Evolutionary conservation across 176 grass and related monocot species (phyloP).

Genomic region (Typha latifolia): DNA sequence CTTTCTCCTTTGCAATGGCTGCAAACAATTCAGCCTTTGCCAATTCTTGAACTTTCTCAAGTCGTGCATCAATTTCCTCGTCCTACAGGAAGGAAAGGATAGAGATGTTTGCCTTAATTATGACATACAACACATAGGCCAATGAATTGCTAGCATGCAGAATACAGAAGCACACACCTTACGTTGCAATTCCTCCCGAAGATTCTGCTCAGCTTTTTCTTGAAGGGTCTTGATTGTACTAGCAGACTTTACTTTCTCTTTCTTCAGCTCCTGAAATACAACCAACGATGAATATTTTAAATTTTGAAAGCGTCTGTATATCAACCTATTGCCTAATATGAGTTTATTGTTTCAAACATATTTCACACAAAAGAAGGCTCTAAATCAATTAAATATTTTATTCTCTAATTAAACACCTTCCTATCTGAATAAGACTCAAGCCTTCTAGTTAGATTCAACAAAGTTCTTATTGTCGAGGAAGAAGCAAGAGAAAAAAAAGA

Average conservation of each 20-base stretch:
- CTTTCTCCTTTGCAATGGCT: conserved; percentile 85
- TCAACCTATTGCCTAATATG: too few species aligned
- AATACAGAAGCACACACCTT: conserved; percentile 35
- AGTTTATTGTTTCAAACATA: too few species aligned
- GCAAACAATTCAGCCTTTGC: conserved; percentile 71
- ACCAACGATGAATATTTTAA: conserved; percentile 17
- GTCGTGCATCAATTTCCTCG: conserved; percentile 55
- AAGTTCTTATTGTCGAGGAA: too few species aligned
- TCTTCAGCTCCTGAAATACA: conserved; percentile 70
- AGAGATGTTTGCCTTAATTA: conserved; percentile 7
- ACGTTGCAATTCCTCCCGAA: conserved; percentile 54
- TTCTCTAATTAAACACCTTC: too few species aligned
- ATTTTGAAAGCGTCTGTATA: neutral
- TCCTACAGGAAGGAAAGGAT: conserved; percentile 30
- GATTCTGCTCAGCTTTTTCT: conserved; percentile 62
- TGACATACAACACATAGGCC: neutral
- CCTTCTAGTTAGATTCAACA: too few species aligned
- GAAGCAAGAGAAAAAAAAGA: too few species aligned
- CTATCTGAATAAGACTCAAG: too few species aligned
- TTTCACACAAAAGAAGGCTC: too few species aligned
- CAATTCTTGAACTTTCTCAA: conserved; percentile 72
- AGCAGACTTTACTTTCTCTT: conserved; percentile 63
- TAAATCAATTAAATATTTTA: too few species aligned
- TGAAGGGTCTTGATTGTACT: conserved; percentile 53
- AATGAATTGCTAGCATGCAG: neutral